Evolutionary conservation across 805 yeast species (phyloP), one percentile per base, ranked within the genome.

Genomic region (Cyberlindnera meyerae): DNA sequence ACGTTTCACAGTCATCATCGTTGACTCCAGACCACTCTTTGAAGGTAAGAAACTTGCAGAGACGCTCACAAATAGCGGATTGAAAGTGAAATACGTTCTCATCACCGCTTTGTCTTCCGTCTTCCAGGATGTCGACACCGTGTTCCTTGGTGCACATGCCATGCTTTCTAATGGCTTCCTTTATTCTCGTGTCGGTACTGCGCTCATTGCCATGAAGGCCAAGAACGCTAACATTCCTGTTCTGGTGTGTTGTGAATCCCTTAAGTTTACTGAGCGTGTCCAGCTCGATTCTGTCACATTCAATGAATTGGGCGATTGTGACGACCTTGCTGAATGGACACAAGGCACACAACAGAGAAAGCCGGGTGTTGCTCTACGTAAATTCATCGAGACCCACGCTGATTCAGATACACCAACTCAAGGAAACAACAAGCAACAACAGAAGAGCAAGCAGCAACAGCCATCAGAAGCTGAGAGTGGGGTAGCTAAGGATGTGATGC

Each of bases 111-210:
- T 93, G 33, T 75, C 89, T 4, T 78, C 93, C 18, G 79, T 87
- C 8, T 71, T 93, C 51, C 83, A 81, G 49, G 88, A 85, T 58
- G 90, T 93, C 24, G 93, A 93, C 50, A 82, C 83, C 47, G 95
- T 93, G 6, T 82, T 93, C 59, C 67, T 93, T 24, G 98, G 98
- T 12, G 97, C 97, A 0, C 97, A 93, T 57, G 94, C 97, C 22
- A 88, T 93, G 85, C 71, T 93, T 39, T 87, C 97, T 8, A 93
- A 93, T 56, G 98, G 98, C 1, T 76, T 88, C 57, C 70, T 93
- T 39, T 88, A 85, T 56, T 84, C 97, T 2, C 75, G 98, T 44
- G 97, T 87, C 13, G 98, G 98, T 16, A 82, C 97, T 7, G 96
- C 97, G 1, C 66, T 89, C 62, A 75, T 93, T 31, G 95, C 97